Evolutionary conservation across 1,284 basidiomycete species (phyloP), one percentile per base, ranked within the genome.

Genomic region (Volvariella volvacea): DNA sequence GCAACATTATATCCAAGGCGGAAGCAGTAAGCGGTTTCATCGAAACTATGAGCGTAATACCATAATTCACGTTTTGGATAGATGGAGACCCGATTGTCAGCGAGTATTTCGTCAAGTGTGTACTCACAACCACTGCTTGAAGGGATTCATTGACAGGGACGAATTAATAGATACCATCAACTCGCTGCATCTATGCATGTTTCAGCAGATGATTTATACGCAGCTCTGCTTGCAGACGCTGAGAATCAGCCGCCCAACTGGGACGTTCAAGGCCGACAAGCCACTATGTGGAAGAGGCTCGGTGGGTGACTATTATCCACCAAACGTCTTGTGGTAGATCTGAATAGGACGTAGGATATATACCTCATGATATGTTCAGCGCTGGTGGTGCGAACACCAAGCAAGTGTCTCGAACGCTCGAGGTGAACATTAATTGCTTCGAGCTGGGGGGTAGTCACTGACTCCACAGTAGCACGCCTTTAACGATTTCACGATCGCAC

Each of bases 51-150:
- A n/a, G n/a, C n/a, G n/a, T n/a, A n/a, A n/a, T n/a, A n/a, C n/a
- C n/a, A n/a, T n/a, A n/a, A n/a, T n/a, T n/a, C n/a, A n/a, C n/a
- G n/a, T n/a, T n/a, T n/a, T n/a, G n/a, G n/a, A 40, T 43, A 81
- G 79, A 82, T 50, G 80, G 65, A 0, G 79, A 82, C 52, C 78
- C 78, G 0, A 80, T 82, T 39, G 61, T 83, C 1, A 76, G 68
- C 15, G 80, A 83, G 57, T 82, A 81, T 60, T 76, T 76, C 49
- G 77, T 82, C 40, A 83, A 83, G 78, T 80, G 55, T n/a, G 67
- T 48, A n/a, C n/a, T n/a, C n/a, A n/a, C n/a, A n/a, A n/a, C n/a
- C n/a, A n/a, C n/a, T n/a, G n/a, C n/a, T n/a, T n/a, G n/a, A n/a
- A n/a, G n/a, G n/a, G n/a, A n/a, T n/a, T n/a, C n/a, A 16, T 38